Evolutionary conservation across 176 grass and related monocot genomes (phyloP).

Genomic region (Luzula sylvatica): DNA sequence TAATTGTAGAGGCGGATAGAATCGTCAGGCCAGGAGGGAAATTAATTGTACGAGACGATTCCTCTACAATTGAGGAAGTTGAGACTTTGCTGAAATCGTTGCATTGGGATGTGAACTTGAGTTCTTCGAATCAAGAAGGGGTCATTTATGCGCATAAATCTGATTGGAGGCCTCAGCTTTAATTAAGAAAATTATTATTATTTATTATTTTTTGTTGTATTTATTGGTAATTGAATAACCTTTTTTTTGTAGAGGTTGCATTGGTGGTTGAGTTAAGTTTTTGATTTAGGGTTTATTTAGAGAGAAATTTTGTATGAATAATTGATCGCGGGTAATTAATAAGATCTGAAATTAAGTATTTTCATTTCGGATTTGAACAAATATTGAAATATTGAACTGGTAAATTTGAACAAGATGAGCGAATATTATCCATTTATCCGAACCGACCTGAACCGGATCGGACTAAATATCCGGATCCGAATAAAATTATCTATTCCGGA

Average conservation of each 20-base stretch:
- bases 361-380: no score
- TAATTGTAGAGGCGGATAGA: conserved; percentile 77
- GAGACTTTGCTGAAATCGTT: conserved; percentile 68
- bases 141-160: conserved; percentile 65
- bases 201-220: not conserved
- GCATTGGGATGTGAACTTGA: conserved; percentile 63
- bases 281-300: conserved; percentile 4
- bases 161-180: conserved; percentile 63
- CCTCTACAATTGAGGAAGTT: conserved; percentile 37
- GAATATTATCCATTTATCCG: no score
- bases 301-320: conserved; percentile 11
- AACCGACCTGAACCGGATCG: no score
- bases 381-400: no score
- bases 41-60: conserved; percentile 63
- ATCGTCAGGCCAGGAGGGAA: conserved; percentile 74
- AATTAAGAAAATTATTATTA: conserved; percentile 3
- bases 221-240: conserved; percentile 6
- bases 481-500: no score
- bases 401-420: no score
- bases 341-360: conserved; percentile 5
- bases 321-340: conserved; percentile 13
- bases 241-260: not conserved
- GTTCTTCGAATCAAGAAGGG: conserved; percentile 52
- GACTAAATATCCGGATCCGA: no score
- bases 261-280: not conserved